These are phyloP conservation scores for Penicillium chermesinum DNA, from an alignment of 495 filamentous ascomycete genomes.

Conservation along the genomic window DNA sequence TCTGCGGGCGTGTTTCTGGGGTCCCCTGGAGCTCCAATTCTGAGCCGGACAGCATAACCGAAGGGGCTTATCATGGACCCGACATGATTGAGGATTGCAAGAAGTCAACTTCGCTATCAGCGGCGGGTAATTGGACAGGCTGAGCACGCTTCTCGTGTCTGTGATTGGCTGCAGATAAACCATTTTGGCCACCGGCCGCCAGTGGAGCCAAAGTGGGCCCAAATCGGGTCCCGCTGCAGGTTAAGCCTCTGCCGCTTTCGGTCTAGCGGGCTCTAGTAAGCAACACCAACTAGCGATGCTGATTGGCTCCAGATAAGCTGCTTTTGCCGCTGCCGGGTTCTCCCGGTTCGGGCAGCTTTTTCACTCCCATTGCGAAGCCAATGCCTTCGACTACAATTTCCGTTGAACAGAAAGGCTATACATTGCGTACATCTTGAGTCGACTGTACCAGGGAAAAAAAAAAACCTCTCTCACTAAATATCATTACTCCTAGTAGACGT, in stretches of 20 bases:
- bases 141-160: background rate
- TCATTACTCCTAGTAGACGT: no score
- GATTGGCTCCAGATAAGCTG: conserved; percentile 17
- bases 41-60: no score
- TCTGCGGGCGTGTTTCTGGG: no score
- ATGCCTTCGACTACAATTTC: no score
- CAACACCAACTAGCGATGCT: background rate
- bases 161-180: conserved; percentile 7
- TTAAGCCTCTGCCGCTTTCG: background rate
- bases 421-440: no score
- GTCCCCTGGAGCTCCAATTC: no score
- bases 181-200: conserved; percentile 2
- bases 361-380: no score
- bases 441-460: no score
- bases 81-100: background rate
- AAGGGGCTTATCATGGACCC: no score
- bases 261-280: background rate
- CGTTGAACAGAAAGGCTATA: no score
- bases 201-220: conserved; percentile 3
- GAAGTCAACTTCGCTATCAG: background rate
- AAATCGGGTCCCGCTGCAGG: background rate
- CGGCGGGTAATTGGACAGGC: background rate
- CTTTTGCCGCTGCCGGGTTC: conserved; percentile 5
- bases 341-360: conserved; percentile 11
- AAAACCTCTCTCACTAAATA: no score